Evolutionary conservation across 164 flowering plant species (phyloP).

Genomic region (Nymphaea colorata): DNA sequence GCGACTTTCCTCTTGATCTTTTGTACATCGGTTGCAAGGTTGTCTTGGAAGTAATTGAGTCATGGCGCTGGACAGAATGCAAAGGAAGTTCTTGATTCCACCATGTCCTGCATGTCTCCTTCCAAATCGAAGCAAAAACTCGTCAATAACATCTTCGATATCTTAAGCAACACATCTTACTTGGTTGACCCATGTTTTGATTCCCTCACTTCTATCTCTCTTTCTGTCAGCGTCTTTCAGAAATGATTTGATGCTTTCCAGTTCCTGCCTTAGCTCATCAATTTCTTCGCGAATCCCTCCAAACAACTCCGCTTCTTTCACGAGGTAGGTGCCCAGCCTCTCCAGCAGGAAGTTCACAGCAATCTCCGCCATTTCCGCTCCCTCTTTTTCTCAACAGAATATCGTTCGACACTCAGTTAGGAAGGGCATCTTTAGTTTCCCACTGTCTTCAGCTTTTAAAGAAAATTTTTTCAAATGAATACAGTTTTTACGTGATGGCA

Average conservation of each 20-base stretch:
- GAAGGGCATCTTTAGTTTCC: no score
- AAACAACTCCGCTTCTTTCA: neutral
- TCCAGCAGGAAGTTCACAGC: neutral
- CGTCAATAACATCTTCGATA: slow-evolving; percentile 10
- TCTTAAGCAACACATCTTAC: slow-evolving; percentile 11
- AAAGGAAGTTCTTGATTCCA: neutral
- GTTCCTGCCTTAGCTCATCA: slow-evolving; percentile 3
- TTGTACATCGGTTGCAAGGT: neutral
- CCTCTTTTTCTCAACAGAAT: neutral
- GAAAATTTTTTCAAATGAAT: neutral
- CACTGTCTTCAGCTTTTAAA: no score
- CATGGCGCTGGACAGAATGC: neutral
- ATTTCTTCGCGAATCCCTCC: slow-evolving; percentile 5
- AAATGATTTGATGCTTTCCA: slow-evolving; percentile 11
- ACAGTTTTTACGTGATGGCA: no score
- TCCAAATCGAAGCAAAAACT: neutral
- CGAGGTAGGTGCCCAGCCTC: neutral
- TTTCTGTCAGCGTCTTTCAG: slow-evolving; percentile 13
- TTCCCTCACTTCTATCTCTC: neutral
- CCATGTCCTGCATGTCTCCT: neutral
- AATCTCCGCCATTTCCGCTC: slow-evolving; percentile 7
- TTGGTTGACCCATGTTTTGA: slow-evolving; percentile 8
- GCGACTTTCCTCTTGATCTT: neutral
- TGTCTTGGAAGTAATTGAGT: neutral
- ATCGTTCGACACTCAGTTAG: no score